Base-by-base conservation (phyloP, 2,329 filamentous ascomycete genomes). In the Pyrenophora teres region DNA sequence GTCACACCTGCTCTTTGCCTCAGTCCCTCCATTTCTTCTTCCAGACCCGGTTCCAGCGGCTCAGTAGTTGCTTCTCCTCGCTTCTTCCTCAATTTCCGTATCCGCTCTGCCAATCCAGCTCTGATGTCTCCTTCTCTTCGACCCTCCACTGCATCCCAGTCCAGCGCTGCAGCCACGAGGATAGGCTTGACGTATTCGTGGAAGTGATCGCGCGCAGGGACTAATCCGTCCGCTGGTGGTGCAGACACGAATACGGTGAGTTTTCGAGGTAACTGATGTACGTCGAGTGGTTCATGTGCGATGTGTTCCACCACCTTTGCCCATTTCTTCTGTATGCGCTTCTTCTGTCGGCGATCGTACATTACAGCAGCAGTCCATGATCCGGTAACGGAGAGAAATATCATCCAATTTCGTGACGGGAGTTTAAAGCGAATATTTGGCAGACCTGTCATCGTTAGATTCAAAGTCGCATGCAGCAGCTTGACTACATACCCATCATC, bases 391-490 rank as follows among this genome's bases (percentile, higher is more conserved):
- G 88, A 81, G 75, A 92, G 86, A 78, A 99, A 99, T 68, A 99
- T 97, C 77, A 94, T 85, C 94, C 94, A 99, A 74, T 97, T 97
- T 56, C 94, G 89, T 15, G 93, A 97, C 6, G 94, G 94, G 15
- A 99, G 85, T 74, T 86, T 91, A 64, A 87, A 83, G 53, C 89
- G 88, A 55, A 97, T 84, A 62, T 87, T 89, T 43, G 93, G 93
- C 52, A 99, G 79, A 50, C 93, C 93, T 87, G 50, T 52, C 42
- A 56, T 32, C 40, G 55, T 59, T 55, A 59, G 42, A 41, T 40
- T 42, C 27, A 50, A 6, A 25, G 32, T 42, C 43, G 16, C 47
- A 44, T 37, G 13, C 50, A 15, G 40, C 31, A 42, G 21, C 30
- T 5, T 18, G 25, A 38, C 41, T 40, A 46, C 65, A 48, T 44